These are phyloP conservation scores for Penicillium cosmopolitanum DNA, from an alignment of 495 filamentous ascomycete species.

Conservation along the genomic window DNA sequence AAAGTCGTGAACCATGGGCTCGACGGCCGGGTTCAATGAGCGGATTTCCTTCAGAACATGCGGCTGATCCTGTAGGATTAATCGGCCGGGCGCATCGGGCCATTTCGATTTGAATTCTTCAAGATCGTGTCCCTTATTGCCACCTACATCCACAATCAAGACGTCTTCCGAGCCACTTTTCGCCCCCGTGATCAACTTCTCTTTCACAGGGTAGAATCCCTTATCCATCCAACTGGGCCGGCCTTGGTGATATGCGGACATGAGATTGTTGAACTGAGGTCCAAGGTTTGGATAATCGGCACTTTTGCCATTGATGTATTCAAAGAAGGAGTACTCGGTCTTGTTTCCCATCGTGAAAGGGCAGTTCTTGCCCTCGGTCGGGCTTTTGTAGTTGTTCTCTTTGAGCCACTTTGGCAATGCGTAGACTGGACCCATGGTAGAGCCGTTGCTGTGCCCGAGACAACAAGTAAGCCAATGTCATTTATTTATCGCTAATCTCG, in stretches of 20 bases:
- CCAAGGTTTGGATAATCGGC: conserved; percentile 20
- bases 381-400: conserved; percentile 28
- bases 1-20: conserved; percentile 51
- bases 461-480: not conserved
- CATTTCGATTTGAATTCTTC: conserved; percentile 36
- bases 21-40: conserved; percentile 31
- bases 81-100: conserved; percentile 31
- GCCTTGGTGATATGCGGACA: conserved; percentile 49
- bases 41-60: conserved; percentile 18
- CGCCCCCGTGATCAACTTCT: not conserved
- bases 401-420: conserved; percentile 27
- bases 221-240: conserved; percentile 8
- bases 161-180: conserved; percentile 18
- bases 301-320: conserved; percentile 19
- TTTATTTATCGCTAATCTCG: not conserved
- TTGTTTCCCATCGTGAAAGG: conserved; percentile 26
- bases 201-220: not conserved
- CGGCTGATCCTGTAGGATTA: conserved; percentile 42
- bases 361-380: conserved; percentile 27
- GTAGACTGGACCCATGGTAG: conserved; percentile 8
- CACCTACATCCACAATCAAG: conserved; percentile 42
- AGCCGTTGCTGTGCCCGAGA: conserved; percentile 1
- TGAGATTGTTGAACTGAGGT: conserved; percentile 47
- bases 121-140: conserved; percentile 37
- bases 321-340: not conserved